Evolutionary conservation across 306 rosid genomes (phyloP), one percentile per base, ranked within the genome.

Genomic region (Cucurbita argyrosperma): DNA sequence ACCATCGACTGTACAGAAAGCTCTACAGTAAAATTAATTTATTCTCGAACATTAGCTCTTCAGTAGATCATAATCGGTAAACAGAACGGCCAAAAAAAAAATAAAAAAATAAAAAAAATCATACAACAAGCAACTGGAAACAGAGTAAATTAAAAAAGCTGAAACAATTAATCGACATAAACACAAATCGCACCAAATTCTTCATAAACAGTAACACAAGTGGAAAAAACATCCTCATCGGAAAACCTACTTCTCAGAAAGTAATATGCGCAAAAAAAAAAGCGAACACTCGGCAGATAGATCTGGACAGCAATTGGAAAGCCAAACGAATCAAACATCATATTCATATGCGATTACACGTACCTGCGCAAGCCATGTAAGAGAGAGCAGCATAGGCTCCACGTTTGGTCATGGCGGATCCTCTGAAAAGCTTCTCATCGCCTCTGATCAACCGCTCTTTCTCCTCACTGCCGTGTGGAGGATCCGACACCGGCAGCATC

Each of bases 281-380:
- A 16, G 1, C 1, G 3, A 61, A 37, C 42, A 68, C 37, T 68
- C 21, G 4, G 23, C 40, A 45, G 14, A 46, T 35, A 23, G 73
- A 68, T 68, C 57, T 68, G 13, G 39, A 19, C 42, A 47, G 6
- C 12, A 68, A 68, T 7, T 35, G n/a, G 40, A 68, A 68, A 13
- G 19, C 4, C 7, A 2, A 5, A 35, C 0, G 57, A 23, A 68
- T 21, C 57, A 21, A 66, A 61, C 23, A 13, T 6, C 57, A 21
- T 13, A 14, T 47, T 47, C 42, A 23, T 5, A 21, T 13, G 57
- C 57, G 57, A 47, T 47, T 8, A 47, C 3, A 7, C 57, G 61
- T 69, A 92, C 97, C 96, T 4, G 98, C 96, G 72, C 96, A 94
- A 26, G 90, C 71, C 98, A 94, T 94, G 77, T 94, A 90, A 8